A percentile compares a stretch with the other conserved stretches of the same genome.
Conservation (phyloP, 164 flowering plant species). For the Vitis riparia region DNA sequence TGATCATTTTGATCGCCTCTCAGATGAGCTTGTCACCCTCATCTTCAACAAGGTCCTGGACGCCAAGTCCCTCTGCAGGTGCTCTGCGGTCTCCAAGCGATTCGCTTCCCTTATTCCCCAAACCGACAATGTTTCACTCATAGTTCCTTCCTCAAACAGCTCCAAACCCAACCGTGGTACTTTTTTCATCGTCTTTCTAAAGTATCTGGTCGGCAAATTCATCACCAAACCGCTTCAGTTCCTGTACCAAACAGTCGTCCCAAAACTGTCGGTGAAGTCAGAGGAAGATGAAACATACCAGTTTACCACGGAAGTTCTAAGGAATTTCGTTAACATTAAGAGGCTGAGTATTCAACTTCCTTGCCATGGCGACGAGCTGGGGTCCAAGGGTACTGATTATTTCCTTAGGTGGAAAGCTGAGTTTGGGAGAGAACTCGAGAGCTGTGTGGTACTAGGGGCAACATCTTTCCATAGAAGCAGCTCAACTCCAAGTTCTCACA, state of each 20-base stretch:
- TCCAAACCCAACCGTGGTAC: neutral
- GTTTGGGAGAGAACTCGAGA: slow-evolving; percentile 43
- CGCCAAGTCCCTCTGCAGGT: slow-evolving; percentile 39
- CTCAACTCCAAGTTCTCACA: no score
- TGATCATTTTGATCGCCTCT: slow-evolving; percentile 48
- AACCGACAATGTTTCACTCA: slow-evolving; percentile 26
- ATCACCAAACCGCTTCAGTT: slow-evolving; percentile 21
- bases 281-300: slow-evolving; percentile 4
- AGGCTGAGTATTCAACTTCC: slow-evolving; percentile 44
- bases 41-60: slow-evolving; percentile 56
- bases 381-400: slow-evolving; percentile 7
- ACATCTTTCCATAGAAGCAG: slow-evolving; percentile 16
- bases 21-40: slow-evolving; percentile 46
- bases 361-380: slow-evolving; percentile 19
- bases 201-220: slow-evolving; percentile 4
- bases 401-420: slow-evolving; percentile 60
- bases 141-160: slow-evolving; percentile 10
- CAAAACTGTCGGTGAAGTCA: slow-evolving; percentile 1
- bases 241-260: slow-evolving; percentile 11
- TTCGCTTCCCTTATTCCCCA: slow-evolving; percentile 43
- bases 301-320: slow-evolving; percentile 26
- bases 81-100: slow-evolving; percentile 49
- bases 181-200: slow-evolving; percentile 3
- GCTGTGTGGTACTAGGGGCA: slow-evolving; percentile 52
- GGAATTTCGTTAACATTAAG: slow-evolving; percentile 32